Percentiles rank a stretch among this genome's conserved stretches.
Evolutionary conservation across 371 early-diverging fungal genomes (phyloP).

Genomic region (Blastocladiella emersonii): DNA sequence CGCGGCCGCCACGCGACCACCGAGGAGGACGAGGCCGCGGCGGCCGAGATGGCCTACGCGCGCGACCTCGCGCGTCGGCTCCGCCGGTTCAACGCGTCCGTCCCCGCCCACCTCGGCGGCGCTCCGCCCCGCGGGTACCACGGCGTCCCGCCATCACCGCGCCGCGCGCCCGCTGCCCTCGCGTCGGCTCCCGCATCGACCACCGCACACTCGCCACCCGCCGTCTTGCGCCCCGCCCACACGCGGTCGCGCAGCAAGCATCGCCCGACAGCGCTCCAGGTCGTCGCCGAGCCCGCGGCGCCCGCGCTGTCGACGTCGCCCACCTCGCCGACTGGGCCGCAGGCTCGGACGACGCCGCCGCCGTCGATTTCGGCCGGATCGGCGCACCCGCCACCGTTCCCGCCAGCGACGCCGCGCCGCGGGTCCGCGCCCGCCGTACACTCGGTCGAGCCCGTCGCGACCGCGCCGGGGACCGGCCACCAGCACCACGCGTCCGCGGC

Average conservation of each 20-base stretch:
- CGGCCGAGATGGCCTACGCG: not conserved
- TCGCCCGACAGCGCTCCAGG: not conserved
- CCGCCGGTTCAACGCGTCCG: not conserved
- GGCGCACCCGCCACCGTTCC: not conserved
- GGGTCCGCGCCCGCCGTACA: not conserved
- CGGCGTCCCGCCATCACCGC: too few relatives aligned
- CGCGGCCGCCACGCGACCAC: too few relatives aligned
- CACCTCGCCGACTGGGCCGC: too few relatives aligned
- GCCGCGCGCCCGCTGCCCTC: too few relatives aligned
- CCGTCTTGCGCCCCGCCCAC: not conserved
- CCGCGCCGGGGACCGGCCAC: not conserved
- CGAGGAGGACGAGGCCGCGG: too few relatives aligned
- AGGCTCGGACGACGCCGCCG: not conserved
- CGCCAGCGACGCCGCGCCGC: not conserved
- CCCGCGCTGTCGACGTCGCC: too few relatives aligned
- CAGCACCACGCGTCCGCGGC: not conserved
- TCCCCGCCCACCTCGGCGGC: not conserved
- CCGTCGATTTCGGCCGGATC: not conserved
- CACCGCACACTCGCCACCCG: too few relatives aligned
- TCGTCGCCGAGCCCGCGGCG: not conserved
- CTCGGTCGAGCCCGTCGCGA: not conserved
- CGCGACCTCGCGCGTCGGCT: not conserved
- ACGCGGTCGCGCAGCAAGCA: not conserved
- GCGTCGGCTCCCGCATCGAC: too few relatives aligned
- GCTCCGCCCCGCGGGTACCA: not conserved